A percentile compares a stretch with the other conserved stretches of the same genome.
phyloP scores from a whole-genome alignment of 2,329 filamentous ascomycete genomes.

The Aspergillus caelatus region DNA sequence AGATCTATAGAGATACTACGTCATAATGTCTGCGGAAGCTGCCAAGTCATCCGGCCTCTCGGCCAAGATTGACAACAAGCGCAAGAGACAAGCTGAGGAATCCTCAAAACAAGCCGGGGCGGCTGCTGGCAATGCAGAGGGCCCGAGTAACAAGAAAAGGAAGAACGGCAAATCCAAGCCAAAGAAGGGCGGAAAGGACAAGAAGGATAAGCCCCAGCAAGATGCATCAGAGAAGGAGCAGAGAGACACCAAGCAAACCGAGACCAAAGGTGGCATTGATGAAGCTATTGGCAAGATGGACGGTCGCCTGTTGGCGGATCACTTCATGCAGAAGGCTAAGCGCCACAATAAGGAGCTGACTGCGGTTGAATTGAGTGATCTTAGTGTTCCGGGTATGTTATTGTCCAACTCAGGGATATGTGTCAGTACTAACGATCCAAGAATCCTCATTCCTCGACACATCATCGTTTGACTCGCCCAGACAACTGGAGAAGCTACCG shows the following conservation, averaged over 20 bases:
- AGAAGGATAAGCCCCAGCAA: conserved; percentile 28
- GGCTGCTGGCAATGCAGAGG: conserved; percentile 26
- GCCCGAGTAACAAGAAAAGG: conserved; percentile 37
- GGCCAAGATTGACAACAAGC: conserved; percentile 42
- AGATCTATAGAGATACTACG: neutral
- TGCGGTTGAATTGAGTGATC: conserved; percentile 79
- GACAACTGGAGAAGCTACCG: conserved; percentile 73
- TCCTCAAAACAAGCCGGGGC: conserved; percentile 30
- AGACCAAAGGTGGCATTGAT: conserved; percentile 76
- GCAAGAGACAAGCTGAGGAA: conserved; percentile 42
- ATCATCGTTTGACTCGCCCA: conserved; percentile 68
- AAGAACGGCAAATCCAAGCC: conserved; percentile 45
- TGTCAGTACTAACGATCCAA: conserved; percentile 39
- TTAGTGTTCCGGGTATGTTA: conserved; percentile 72
- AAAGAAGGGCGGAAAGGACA: conserved; percentile 47
- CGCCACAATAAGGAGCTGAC: conserved; percentile 81
- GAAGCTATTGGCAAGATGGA: conserved; percentile 81
- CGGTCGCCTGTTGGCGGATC: conserved; percentile 77
- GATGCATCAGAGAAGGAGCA: conserved; percentile 29
- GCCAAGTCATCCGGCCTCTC: conserved; percentile 30
- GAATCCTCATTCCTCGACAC: conserved; percentile 78
- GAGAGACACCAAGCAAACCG: conserved; percentile 39
- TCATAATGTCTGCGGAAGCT: conserved; percentile 22
- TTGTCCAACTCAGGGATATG: neutral
- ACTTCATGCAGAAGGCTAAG: conserved; percentile 76